Base-by-base conservation (phyloP, 2,329 filamentous ascomycete species). In the Alternaria triticina region DNA sequence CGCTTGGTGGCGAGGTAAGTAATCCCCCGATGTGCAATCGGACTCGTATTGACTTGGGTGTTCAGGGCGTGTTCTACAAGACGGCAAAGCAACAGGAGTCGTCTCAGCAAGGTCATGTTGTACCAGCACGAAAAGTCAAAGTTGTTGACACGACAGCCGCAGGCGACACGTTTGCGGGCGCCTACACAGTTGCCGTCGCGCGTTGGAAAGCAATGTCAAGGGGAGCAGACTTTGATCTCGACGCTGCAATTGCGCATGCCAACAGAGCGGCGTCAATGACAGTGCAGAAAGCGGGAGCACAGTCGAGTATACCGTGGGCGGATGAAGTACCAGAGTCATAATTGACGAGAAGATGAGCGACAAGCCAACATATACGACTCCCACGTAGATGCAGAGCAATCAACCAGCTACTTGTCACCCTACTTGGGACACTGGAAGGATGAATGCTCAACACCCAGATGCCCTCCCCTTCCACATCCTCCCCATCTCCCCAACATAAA, bases 81-180 rank as follows among this genome's bases (percentile, higher is more conserved):
- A 86, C 84, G 20, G 80, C 78, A 30, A 81, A 77, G 15, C 80
- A 81, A 27, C 83, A 82, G 56, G 85, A 83, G 1, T 77, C 78
- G 4, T 77, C 77, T 8, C 73, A 77, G 43, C 72, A 79, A 74
- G 89, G 67, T 0, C 70, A 70, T 11, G 76, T 84, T 25, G 80
- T 94, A 2, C 82, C 84, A 5, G 93, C 92, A 0, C 85, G 87
- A 65, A 90, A 91, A 79, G 90, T 93, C 17, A 82, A 86, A 60
- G 95, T 98, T 2, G 88, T 97, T 5, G 95, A 98, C 79, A 98
- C 95, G 1, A 98, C 95, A 8, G 95, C 91, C 2, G 96, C 96
- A 6, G 95, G 95, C 0, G 95, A 98, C 79, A 97, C 95, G 0
- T 97, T 97, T 81, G 92, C 96, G 6, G 95, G 96, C 2, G 91